phyloP scores from a whole-genome alignment of 805 yeast genomes.

The Lipomyces sp. region DNA sequence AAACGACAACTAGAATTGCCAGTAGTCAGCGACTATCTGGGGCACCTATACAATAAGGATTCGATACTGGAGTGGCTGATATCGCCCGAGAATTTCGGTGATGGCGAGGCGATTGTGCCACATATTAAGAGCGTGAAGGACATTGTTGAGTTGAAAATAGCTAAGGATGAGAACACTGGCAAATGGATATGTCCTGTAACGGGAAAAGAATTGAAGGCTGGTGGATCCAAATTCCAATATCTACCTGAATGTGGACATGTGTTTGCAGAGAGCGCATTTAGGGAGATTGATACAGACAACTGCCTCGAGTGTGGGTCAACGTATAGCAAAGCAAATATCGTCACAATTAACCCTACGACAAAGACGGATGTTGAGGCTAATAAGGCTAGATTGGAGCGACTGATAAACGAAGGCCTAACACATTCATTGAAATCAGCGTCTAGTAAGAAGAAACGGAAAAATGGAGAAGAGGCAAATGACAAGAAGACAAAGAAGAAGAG shows the following conservation, averaged over 20 bases:
- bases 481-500: slow-evolving; percentile 9
- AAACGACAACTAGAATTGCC: slow-evolving; percentile 54
- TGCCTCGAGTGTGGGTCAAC: slow-evolving; percentile 48
- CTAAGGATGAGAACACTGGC: slow-evolving; percentile 8
- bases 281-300: slow-evolving; percentile 17
- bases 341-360: slow-evolving; percentile 47
- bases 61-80: slow-evolving; percentile 62
- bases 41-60: slow-evolving; percentile 68
- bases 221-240: slow-evolving; percentile 51
- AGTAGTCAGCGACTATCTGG: slow-evolving; percentile 70
- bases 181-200: slow-evolving; percentile 51
- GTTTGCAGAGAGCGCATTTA: slow-evolving; percentile 37
- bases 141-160: slow-evolving; percentile 51
- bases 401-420: slow-evolving; percentile 24
- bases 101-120: slow-evolving; percentile 41
- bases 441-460: slow-evolving; percentile 26
- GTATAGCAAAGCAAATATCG: slow-evolving; percentile 44
- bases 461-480: slow-evolving; percentile 4
- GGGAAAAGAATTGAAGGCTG: slow-evolving; percentile 47
- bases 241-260: slow-evolving; percentile 50
- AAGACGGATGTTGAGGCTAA: slow-evolving; percentile 19
- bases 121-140: slow-evolving; percentile 53
- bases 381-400: slow-evolving; percentile 22
- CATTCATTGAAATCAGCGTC: slow-evolving; percentile 29
- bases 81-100: slow-evolving; percentile 44